Evolutionary conservation across 257 asterid species (phyloP), one percentile per base, ranked within the genome.

Genomic region (Anisodus tanguticus): DNA sequence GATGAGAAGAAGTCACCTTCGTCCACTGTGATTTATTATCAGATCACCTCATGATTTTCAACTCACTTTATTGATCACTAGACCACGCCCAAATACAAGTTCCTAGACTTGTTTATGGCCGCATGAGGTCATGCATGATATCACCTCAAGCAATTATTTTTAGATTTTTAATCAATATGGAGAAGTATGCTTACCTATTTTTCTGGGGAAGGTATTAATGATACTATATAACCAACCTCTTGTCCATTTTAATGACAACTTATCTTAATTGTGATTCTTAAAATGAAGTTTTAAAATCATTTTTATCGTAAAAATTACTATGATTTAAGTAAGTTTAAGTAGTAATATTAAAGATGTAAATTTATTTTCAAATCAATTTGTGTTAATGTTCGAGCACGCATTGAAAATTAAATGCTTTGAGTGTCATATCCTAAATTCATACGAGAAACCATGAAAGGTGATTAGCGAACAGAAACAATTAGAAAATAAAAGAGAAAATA

Each of bases 61-160:
- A 41, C 5, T 41, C 45, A 41, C 4, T 41, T 41, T 41, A 31
- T 41, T 41, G 45, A 41, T 5, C 45, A 41, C 45, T 41, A 41
- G 45, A 5, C 5, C 45, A 41, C 4, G 2, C 45, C 45, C 45
- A 2, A 49, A 9, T 7, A 0, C 55, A 9, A 49, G 55, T 49
- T 8, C 55, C 55, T 7, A 5, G 10, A 8, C 10, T 51, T 51
- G 41, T 51, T 76, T 62, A 62, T 19, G 6, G 17, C 31, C 57
- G 13, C 16, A 76, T 51, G 45, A 51, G 22, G 81, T 76, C 81
- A 76, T 76, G 64, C 64, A 76, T 76, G 81, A 76, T 51, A 51
- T 76, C 81, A 76, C 64, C 47, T 51, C 43, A 76, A 51, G 4
- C 57, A 51, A 22, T 76, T 3, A 7, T 41, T 41, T 41, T 41